Conservation (phyloP, 352 stramenopile genomes). For the Phytopythium oedochilum region DNA sequence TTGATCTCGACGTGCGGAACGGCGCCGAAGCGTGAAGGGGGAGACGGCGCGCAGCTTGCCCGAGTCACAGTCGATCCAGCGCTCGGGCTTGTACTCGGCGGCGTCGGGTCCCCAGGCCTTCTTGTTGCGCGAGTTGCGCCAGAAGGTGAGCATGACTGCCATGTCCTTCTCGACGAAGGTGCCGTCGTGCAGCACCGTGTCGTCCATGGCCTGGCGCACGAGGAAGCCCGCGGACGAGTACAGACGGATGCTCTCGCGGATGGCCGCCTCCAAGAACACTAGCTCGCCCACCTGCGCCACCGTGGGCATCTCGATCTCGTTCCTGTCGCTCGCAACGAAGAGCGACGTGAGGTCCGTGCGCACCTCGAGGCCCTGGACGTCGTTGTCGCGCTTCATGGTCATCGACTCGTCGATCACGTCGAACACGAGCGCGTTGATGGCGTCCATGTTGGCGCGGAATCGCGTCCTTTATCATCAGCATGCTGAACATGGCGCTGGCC, state of each 20-base stretch:
- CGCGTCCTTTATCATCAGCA: slow-evolving; percentile 21
- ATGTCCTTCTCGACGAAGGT: slow-evolving; percentile 32
- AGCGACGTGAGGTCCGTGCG: slow-evolving; percentile 47
- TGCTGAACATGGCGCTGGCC: slow-evolving; percentile 22
- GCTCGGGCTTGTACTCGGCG: slow-evolving; percentile 51
- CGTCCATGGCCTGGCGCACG: slow-evolving; percentile 32
- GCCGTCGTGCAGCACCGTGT: slow-evolving; percentile 38
- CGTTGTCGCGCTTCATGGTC: slow-evolving; percentile 13
- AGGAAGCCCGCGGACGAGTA: slow-evolving; percentile 54
- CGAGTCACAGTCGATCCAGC: slow-evolving; percentile 42
- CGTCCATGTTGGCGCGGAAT: slow-evolving; percentile 35
- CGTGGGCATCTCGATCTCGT: slow-evolving; percentile 20
- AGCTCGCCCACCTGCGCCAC: slow-evolving; percentile 42
- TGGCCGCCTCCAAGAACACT: slow-evolving; percentile 52
- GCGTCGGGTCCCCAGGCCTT: slow-evolving; percentile 46
- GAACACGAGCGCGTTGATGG: slow-evolving; percentile 42
- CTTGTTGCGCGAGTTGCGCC: slow-evolving; percentile 24
- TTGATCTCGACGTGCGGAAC: slow-evolving; percentile 65
- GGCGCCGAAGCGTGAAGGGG: slow-evolving; percentile 33
- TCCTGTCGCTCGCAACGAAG: slow-evolving; percentile 34
- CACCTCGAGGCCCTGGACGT: slow-evolving; percentile 29
- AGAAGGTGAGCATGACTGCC: slow-evolving; percentile 23
- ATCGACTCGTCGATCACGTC: slow-evolving; percentile 51
- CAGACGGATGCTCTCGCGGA: slow-evolving; percentile 64
- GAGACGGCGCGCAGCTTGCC: slow-evolving; percentile 25